A percentile compares a stretch with the other conserved stretches of the same genome.
phyloP scores from a whole-genome alignment of 2,329 filamentous ascomycete genomes.

The Alternaria sp. region DNA sequence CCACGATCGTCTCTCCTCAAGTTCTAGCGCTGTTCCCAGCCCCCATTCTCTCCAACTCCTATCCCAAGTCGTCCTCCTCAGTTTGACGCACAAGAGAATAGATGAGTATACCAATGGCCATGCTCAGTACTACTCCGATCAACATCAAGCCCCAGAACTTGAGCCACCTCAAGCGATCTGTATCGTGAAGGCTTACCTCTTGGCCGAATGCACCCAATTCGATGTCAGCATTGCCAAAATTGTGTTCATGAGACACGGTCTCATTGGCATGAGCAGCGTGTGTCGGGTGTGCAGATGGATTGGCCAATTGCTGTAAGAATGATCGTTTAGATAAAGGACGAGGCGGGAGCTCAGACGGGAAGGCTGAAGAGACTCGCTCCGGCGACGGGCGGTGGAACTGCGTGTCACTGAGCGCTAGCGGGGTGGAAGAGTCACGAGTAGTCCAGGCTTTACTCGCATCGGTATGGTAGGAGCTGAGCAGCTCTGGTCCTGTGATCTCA shows the following conservation, averaged over 20 bases:
- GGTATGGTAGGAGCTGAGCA: not conserved
- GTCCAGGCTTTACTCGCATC: not conserved
- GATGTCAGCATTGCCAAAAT: not conserved
- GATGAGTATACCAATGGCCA: not conserved
- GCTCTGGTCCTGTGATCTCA: not conserved
- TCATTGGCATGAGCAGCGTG: not conserved
- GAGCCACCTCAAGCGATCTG: not conserved
- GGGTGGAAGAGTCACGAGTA: not conserved
- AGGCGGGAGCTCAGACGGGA: not conserved
- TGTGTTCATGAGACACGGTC: not conserved
- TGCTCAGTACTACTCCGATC: not conserved
- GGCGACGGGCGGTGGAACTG: not conserved
- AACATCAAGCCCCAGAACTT: not conserved
- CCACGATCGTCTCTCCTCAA: not conserved
- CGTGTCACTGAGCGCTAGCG: not conserved
- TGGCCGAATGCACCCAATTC: not conserved
- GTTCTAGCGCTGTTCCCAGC: too few species aligned
- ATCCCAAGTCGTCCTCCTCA: not conserved
- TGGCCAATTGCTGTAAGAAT: not conserved
- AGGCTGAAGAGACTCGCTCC: not conserved
- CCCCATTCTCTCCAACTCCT: too few species aligned
- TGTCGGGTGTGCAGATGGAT: not conserved
- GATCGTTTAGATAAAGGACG: not conserved
- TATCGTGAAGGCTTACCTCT: rapidly evolving
- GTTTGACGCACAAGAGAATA: not conserved